Evolutionary conservation across 176 grass and related monocot species (phyloP), one percentile per base, ranked within the genome.

Genomic region (Thalia dealbata): DNA sequence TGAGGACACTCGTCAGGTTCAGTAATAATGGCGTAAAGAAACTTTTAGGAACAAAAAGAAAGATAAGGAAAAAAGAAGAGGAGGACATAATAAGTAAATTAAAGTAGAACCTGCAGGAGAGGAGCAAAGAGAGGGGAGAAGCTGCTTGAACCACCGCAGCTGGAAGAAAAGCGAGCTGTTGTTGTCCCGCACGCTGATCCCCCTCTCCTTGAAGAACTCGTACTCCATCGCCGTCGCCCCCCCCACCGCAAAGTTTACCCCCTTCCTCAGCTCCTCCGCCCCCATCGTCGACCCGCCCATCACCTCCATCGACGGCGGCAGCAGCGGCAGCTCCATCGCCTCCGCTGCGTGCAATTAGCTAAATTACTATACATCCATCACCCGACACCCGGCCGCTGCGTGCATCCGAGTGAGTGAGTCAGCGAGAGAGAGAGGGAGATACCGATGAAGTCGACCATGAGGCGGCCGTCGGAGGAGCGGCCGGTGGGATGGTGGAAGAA

Each of bases 391-490:
- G n/a, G n/a, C n/a, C n/a, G n/a, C n/a, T n/a, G n/a, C n/a, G n/a
- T n/a, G n/a, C n/a, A n/a, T n/a, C n/a, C n/a, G n/a, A n/a, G n/a
- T n/a, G n/a, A n/a, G 29, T 15, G 15, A 3, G 45, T 10, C 5
- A 48, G 1, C 11, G 45, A 19, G 44, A 54, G 71, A 62, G 16
- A 26, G 42, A 64, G 12, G 3, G 71, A 45, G 24, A 24, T n/a
- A 73, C 91, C 85, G 58, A 96, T 84, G 79, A 96, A 96, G 83
- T 96, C 88, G 44, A 96, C 82, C 73, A 96, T 81, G 68, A 96
- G 74, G 28, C 92, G 92, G 14, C 92, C 92, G 62, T 96, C 76
- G 41, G 81, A 88, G 3, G 76, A 86, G 35, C 92, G 92, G 67
- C 92, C 88, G 50, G 86, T 87, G 55, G 88, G 77, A 0, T 13